phyloP scores from a whole-genome alignment of 2,329 filamentous ascomycete species.

The Cladosporium sp. region DNA sequence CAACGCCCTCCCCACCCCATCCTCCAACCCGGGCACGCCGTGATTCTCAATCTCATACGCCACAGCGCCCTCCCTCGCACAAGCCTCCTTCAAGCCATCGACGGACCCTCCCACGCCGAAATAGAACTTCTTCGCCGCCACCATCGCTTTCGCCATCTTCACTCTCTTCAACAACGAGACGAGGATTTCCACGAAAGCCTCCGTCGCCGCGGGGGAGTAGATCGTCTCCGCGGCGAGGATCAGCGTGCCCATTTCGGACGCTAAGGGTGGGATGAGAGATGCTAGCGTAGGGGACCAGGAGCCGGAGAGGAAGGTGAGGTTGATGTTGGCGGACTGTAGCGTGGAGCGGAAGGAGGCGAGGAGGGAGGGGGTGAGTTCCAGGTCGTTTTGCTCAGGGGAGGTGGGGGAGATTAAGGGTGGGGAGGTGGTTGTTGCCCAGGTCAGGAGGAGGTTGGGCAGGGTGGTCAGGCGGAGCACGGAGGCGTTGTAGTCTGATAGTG shows the following conservation, averaged over 20 bases:
- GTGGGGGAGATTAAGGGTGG: constrained; percentile 14
- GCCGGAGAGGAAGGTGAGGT: constrained; percentile 66
- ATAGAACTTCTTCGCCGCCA: constrained; percentile 76
- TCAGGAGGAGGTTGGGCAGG: constrained; percentile 70
- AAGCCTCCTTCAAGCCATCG: constrained; percentile 61
- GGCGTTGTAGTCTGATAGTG: constrained; percentile 75
- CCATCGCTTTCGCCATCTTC: constrained; percentile 56
- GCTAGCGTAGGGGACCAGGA: constrained; percentile 66
- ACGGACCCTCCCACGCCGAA: constrained; percentile 82
- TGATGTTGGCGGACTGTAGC: constrained; percentile 50
- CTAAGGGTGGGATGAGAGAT: constrained; percentile 46
- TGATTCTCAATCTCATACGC: constrained; percentile 47
- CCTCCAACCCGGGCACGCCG: constrained; percentile 39
- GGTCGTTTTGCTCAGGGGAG: constrained; percentile 46
- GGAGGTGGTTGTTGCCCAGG: constrained; percentile 46
- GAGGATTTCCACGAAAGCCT: constrained; percentile 64
- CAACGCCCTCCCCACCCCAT: constrained; percentile 43
- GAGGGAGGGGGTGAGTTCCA: constrained; percentile 60
- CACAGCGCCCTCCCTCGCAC: constrained; percentile 39
- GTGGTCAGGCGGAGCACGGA: constrained; percentile 75
- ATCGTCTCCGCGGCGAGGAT: constrained; percentile 78
- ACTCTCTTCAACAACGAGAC: constrained; percentile 53
- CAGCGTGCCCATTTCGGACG: constrained; percentile 42
- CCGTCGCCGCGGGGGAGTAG: constrained; percentile 69
- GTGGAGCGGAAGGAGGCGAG: constrained; percentile 55